These are phyloP conservation scores for Orbilia quercus DNA, from an alignment of 2,329 filamentous ascomycete genomes.

Conservation along the genomic window DNA sequence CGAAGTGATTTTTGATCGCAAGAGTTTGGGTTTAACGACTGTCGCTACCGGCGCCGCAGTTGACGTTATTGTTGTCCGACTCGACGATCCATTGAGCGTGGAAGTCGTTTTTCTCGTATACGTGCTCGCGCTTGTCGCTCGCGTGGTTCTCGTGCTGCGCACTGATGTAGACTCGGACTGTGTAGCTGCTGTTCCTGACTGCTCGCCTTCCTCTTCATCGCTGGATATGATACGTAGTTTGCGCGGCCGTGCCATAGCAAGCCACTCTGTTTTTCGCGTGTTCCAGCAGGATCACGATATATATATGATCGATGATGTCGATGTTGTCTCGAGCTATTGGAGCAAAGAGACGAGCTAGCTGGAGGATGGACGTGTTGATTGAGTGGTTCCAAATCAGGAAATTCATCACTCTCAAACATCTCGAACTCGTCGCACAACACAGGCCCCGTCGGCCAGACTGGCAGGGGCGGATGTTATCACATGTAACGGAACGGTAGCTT, in stretches of 20 bases:
- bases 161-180: slow-evolving; percentile 12
- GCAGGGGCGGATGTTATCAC: not conserved
- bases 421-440: slow-evolving; percentile 8
- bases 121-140: slow-evolving; percentile 29
- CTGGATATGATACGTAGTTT: slow-evolving; percentile 54
- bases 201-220: slow-evolving; percentile 41
- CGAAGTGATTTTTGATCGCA: slow-evolving; percentile 22
- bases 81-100: slow-evolving; percentile 23
- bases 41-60: not conserved
- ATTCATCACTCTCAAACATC: slow-evolving; percentile 22
- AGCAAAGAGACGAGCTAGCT: not conserved
- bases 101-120: slow-evolving; percentile 3
- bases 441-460: not conserved
- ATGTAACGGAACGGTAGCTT: not conserved
- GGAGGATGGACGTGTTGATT: slow-evolving; percentile 27
- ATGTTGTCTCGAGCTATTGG: slow-evolving; percentile 5
- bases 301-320: slow-evolving; percentile 22
- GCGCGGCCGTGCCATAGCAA: slow-evolving; percentile 49
- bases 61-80: not conserved
- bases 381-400: not conserved
- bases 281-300: slow-evolving; percentile 4
- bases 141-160: slow-evolving; percentile 37
- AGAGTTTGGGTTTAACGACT: slow-evolving; percentile 7
- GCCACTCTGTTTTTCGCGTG: not conserved
- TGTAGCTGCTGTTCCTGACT: slow-evolving; percentile 9